These are phyloP conservation scores for Aquanectria penicillioides DNA, from an alignment of 2,329 filamentous ascomycete species.

Conservation along the genomic window DNA sequence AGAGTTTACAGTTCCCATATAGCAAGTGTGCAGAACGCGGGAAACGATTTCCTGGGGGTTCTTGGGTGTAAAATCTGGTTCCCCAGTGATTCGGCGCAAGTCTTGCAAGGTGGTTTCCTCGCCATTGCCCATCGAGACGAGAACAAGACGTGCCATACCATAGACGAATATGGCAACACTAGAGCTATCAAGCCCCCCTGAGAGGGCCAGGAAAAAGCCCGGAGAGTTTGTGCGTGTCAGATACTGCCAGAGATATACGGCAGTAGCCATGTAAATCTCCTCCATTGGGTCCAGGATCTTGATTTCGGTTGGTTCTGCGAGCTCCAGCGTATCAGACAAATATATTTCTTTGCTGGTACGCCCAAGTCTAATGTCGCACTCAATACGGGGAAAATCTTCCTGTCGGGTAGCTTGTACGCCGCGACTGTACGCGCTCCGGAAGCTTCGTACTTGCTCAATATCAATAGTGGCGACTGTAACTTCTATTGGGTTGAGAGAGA, in stretches of 20 bases:
- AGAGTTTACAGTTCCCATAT: neutral
- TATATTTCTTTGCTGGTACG: no score
- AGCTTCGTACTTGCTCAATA: slow-evolving; percentile 75
- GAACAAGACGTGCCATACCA: neutral
- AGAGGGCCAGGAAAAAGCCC: neutral
- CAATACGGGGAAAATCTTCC: slow-evolving; percentile 31
- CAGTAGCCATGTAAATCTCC: no score
- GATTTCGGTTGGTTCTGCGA: no score
- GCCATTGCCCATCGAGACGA: neutral
- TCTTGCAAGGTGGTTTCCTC: neutral
- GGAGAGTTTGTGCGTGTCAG: no score
- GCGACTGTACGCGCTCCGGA: slow-evolving; percentile 64
- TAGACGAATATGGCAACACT: neutral
- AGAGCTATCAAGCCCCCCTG: neutral
- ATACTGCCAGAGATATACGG: no score
- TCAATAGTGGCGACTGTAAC: slow-evolving; percentile 74
- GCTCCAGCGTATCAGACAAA: no score
- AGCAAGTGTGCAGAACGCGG: neutral
- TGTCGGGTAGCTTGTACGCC: slow-evolving; percentile 64
- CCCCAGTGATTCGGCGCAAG: neutral
- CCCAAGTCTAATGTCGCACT: no score
- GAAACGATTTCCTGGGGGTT: neutral
- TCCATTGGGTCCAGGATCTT: no score
- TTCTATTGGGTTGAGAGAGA: slow-evolving; percentile 68
- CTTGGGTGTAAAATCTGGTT: neutral